Conservation (phyloP, 192 early-diverging fungal genomes). For the Umbelopsis sp. region DNA sequence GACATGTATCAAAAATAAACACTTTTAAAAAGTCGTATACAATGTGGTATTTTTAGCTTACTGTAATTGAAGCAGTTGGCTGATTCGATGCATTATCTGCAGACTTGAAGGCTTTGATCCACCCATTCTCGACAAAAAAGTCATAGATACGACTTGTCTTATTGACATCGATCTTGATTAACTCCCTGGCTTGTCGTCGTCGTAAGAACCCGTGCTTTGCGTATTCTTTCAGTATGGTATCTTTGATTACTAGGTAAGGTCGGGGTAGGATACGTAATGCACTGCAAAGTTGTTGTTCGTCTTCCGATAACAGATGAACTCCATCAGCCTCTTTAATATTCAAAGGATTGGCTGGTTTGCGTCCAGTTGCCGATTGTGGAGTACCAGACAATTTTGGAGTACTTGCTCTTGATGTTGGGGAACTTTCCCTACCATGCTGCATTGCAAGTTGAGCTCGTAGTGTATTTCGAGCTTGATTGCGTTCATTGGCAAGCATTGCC, state of each 20-base stretch:
- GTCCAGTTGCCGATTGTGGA: conserved; percentile 12
- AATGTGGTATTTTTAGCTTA: background rate
- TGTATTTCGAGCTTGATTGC: conserved; percentile 46
- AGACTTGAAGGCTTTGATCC: conserved; percentile 68
- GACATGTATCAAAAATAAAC: background rate
- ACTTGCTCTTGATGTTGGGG: conserved; percentile 9
- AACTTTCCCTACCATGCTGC: conserved; percentile 39
- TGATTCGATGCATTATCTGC: conserved; percentile 6
- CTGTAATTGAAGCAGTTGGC: conserved; percentile 1
- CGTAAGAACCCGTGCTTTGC: conserved; percentile 70
- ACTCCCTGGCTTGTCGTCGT: conserved; percentile 74
- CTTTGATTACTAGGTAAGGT: conserved; percentile 93
- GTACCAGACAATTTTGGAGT: conserved; percentile 22
- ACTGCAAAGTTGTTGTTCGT: conserved; percentile 83
- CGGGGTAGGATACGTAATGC: conserved; percentile 83
- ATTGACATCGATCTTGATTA: conserved; percentile 93
- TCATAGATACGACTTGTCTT: conserved; percentile 88
- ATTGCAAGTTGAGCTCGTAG: conserved; percentile 43
- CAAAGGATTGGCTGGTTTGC: conserved; percentile 59
- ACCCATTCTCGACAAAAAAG: conserved; percentile 91
- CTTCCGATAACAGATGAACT: conserved; percentile 77
- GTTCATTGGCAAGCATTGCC: conserved; percentile 28
- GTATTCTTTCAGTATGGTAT: conserved; percentile 84
- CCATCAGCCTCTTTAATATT: conserved; percentile 85
- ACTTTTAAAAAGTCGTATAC: background rate